These are phyloP conservation scores for Paramyrothecium roridum DNA, from an alignment of 2,329 filamentous ascomycete genomes.

Conservation along the genomic window DNA sequence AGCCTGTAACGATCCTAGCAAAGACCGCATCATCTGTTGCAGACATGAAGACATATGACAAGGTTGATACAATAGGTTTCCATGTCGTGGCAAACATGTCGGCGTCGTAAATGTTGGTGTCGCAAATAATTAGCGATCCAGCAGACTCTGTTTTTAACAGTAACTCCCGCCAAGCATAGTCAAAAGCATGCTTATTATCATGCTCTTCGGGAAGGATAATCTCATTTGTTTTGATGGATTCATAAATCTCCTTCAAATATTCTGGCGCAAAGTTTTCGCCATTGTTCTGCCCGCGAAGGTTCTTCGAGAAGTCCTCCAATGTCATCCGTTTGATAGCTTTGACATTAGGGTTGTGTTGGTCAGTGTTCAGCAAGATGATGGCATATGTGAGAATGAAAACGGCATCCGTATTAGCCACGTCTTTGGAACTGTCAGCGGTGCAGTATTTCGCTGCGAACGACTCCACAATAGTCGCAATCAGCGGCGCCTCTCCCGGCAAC, in stretches of 20 bases:
- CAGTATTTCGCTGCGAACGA: slow-evolving; percentile 86
- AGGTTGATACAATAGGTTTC: slow-evolving; percentile 89
- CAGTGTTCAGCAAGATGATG: slow-evolving; percentile 96
- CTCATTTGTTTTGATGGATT: slow-evolving; percentile 88
- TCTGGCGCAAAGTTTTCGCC: slow-evolving; percentile 80
- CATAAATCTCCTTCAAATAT: slow-evolving; percentile 82
- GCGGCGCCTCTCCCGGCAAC: slow-evolving; percentile 83
- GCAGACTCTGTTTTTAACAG: slow-evolving; percentile 78
- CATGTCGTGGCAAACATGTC: slow-evolving; percentile 98
- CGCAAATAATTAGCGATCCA: slow-evolving; percentile 70
- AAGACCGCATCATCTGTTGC: slow-evolving; percentile 96
- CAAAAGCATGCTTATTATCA: slow-evolving; percentile 93
- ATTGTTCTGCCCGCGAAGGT: slow-evolving; percentile 86
- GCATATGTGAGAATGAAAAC: slow-evolving; percentile 91
- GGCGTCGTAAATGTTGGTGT: slow-evolving; percentile 93
- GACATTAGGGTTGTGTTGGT: slow-evolving; percentile 92
- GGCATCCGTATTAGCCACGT: slow-evolving; percentile 80
- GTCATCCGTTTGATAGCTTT: slow-evolving; percentile 80
- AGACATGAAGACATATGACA: slow-evolving; percentile 98
- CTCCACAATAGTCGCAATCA: slow-evolving; percentile 90
- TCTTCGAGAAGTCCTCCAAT: slow-evolving; percentile 76
- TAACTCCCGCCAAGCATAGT: slow-evolving; percentile 96
- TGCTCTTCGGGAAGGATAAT: slow-evolving; percentile 98
- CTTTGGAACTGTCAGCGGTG: slow-evolving; percentile 63
- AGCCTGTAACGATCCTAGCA: slow-evolving; percentile 86